Percentiles rank a stretch among this genome's conserved stretches.
These are phyloP conservation scores for Adansonia grandidieri DNA, from an alignment of 441 rosid species.

Conservation along the genomic window DNA sequence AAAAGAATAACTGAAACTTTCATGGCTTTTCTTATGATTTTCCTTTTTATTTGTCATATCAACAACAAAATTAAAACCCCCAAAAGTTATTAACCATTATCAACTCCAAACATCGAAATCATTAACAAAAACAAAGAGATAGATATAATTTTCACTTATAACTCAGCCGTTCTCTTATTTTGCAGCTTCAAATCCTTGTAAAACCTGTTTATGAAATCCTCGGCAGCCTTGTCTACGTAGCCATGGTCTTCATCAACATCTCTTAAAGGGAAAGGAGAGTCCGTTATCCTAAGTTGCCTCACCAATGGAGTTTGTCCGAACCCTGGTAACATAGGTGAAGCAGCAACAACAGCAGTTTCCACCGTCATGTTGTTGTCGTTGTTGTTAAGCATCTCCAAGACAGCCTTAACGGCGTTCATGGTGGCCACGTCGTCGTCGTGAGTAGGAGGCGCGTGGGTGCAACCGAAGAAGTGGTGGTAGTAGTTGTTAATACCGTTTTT, in stretches of 20 bases:
- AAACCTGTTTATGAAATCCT: constrained; percentile 77
- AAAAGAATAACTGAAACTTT: background rate
- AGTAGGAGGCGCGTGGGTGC: constrained; percentile 66
- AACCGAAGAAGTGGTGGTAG: constrained; percentile 51
- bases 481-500: constrained; percentile 37
- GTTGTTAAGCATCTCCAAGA: constrained; percentile 61
- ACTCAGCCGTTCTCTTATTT: constrained; percentile 28
- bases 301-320: constrained; percentile 74
- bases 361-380: constrained; percentile 35
- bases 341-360: constrained; percentile 33
- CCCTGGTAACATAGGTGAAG: constrained; percentile 73
- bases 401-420: constrained; percentile 47
- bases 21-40: background rate
- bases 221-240: constrained; percentile 73
- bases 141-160: constrained; percentile 18
- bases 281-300: constrained; percentile 82
- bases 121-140: background rate
- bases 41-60: background rate
- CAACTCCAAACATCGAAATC: background rate
- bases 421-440: constrained; percentile 49
- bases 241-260: constrained; percentile 54
- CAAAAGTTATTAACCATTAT: background rate
- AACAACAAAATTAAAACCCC: constrained; percentile 10
- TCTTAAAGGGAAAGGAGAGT: constrained; percentile 82
- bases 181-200: constrained; percentile 67